Evolutionary conservation across 305 asterid species (phyloP).

Genomic region (Ruellia speciosa): DNA sequence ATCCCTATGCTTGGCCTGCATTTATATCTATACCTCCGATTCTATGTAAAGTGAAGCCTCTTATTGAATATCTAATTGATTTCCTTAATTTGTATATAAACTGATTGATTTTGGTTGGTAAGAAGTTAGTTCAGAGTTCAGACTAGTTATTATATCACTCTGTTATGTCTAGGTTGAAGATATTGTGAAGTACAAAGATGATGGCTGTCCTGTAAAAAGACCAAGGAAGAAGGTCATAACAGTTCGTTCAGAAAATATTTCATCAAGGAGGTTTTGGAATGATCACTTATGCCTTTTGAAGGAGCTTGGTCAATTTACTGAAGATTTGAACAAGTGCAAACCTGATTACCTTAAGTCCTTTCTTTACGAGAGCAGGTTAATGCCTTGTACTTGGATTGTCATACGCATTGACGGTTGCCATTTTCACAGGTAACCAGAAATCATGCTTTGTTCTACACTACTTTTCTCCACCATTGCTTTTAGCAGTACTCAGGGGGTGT

Average conservation of each 20-base stretch:
- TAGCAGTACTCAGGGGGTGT: background rate
- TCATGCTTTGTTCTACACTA: constrained; percentile 12
- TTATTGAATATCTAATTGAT: background rate
- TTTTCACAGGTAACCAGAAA: constrained; percentile 58
- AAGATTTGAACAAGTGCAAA: constrained; percentile 41
- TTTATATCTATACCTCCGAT: background rate
- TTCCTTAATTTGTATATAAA: background rate
- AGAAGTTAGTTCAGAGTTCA: constrained; percentile 4
- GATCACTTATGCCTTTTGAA: constrained; percentile 34
- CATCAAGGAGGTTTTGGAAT: constrained; percentile 65
- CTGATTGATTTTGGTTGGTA: constrained; percentile 12
- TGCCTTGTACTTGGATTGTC: constrained; percentile 68
- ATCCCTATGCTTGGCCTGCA: background rate
- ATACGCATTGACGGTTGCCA: constrained; percentile 85
- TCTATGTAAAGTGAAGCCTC: background rate
- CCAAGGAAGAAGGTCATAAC: constrained; percentile 37
- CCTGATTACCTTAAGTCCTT: constrained; percentile 56
- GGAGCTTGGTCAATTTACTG: constrained; percentile 51
- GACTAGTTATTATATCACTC: constrained; percentile 14
- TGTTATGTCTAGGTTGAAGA: constrained; percentile 47
- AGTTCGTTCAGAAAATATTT: constrained; percentile 56
- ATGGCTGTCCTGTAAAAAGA: constrained; percentile 66
- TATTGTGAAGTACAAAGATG: constrained; percentile 52
- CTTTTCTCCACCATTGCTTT: constrained; percentile 5
- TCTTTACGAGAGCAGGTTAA: constrained; percentile 44